Conservation (phyloP, 495 filamentous ascomycete species). For the Penicillium bialowiezense region DNA sequence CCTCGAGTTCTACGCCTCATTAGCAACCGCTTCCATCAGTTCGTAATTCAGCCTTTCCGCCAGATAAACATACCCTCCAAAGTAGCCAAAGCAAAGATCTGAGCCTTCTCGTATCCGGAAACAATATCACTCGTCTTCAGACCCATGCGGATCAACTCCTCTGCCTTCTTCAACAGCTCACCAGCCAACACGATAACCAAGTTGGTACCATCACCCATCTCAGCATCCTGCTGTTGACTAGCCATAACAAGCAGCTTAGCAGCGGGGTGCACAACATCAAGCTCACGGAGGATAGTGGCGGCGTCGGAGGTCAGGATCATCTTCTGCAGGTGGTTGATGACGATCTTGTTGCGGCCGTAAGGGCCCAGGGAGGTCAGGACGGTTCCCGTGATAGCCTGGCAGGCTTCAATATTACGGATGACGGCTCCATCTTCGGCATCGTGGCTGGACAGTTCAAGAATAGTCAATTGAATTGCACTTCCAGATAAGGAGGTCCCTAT, state of each 20-base stretch:
- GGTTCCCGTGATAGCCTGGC: slow-evolving; percentile 89
- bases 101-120: slow-evolving; percentile 91
- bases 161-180: slow-evolving; percentile 94
- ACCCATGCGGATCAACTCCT: slow-evolving; percentile 91
- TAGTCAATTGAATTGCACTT: slow-evolving; percentile 7
- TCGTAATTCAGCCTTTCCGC: neutral
- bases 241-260: slow-evolving; percentile 99
- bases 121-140: slow-evolving; percentile 96
- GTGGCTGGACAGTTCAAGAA: slow-evolving; percentile 63
- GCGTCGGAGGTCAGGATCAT: slow-evolving; percentile 99
- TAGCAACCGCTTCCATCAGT: slow-evolving; percentile 7
- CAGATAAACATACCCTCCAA: slow-evolving; percentile 62
- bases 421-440: slow-evolving; percentile 99
- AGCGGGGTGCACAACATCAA: slow-evolving; percentile 97
- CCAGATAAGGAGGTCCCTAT: slow-evolving; percentile 31
- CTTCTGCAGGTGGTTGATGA: slow-evolving; percentile 99
- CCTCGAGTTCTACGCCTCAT: slow-evolving; percentile 64
- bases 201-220: slow-evolving; percentile 99
- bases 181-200: slow-evolving; percentile 94
- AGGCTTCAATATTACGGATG: slow-evolving; percentile 97
- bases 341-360: slow-evolving; percentile 98
- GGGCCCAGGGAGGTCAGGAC: slow-evolving; percentile 96
- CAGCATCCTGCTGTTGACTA: slow-evolving; percentile 95
- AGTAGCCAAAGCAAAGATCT: slow-evolving; percentile 76
- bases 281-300: slow-evolving; percentile 92